Evolutionary conservation across 192 early-diverging fungal species (phyloP).

Genomic region (Linnemannia exigua): DNA sequence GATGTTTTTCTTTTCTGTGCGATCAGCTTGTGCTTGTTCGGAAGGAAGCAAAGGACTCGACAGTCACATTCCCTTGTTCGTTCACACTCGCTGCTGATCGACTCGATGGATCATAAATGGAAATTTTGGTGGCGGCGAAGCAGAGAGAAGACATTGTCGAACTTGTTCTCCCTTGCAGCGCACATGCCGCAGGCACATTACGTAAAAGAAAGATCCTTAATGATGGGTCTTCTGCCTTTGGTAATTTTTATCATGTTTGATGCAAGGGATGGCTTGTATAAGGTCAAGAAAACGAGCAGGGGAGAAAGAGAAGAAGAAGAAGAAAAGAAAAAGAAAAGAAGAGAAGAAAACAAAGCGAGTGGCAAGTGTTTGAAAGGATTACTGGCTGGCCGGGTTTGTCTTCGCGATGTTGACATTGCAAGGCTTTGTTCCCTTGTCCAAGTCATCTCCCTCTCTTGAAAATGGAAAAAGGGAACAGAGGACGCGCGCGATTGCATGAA

Average conservation of each 20-base stretch:
- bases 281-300: neutral
- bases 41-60: neutral
- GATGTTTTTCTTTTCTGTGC: neutral
- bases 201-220: too few species aligned
- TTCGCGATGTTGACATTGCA: too few species aligned
- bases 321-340: neutral
- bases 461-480: too few species aligned
- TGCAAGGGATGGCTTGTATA: neutral
- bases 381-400: too few species aligned
- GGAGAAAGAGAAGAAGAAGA: neutral
- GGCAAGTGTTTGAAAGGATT: too few species aligned
- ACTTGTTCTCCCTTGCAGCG: neutral
- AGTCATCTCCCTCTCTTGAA: too few species aligned
- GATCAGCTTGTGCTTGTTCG: neutral
- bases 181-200: neutral
- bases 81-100: neutral
- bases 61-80: neutral
- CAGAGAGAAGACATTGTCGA: neutral
- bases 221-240: slow-evolving; percentile 3
- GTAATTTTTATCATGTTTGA: neutral
- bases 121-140: neutral
- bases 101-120: neutral
- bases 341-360: too few species aligned
- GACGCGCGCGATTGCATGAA: too few species aligned
- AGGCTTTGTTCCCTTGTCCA: too few species aligned